phyloP scores from a whole-genome alignment of 176 grass and related monocot species.

The sorghum (Sorghum bicolor) region Sorghum_bicolor_NCBIv3 NC_012871.2:64489501-64490000 shows the following conservation, averaged over 20 bases:
- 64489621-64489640: too few relatives aligned
- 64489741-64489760: background rate
- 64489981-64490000: too few relatives aligned
- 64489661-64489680: background rate
- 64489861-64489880: background rate
- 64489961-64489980: background rate
- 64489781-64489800: background rate
- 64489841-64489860: background rate
- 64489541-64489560: background rate
- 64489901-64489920: background rate
- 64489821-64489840: background rate
- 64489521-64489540: background rate
- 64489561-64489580: background rate
- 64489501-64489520: too few relatives aligned
- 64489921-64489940: background rate
- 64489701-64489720: background rate
- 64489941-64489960: background rate
- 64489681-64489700: background rate
- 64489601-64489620: too few relatives aligned
- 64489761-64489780: too few relatives aligned
- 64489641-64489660: too few relatives aligned
- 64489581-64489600: background rate
- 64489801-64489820: background rate
- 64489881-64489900: background rate
- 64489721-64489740: background rate